Base-by-base conservation (phyloP, 768 basidiomycete species). In the Sarcodon aspratus region DNA sequence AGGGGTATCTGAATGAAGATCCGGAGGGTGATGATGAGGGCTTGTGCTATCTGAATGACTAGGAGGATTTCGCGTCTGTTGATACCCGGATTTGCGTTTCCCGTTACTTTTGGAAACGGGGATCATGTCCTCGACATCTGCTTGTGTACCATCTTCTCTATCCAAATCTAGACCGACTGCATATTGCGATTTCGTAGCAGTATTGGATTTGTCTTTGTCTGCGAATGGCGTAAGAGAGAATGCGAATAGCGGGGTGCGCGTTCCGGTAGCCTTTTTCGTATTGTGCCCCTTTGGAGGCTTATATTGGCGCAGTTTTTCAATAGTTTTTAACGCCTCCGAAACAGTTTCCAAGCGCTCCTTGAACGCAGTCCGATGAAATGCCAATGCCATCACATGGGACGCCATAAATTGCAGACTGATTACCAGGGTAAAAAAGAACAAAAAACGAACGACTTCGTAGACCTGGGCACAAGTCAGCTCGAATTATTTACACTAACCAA, bases 281-380 rank as follows among this genome's bases (percentile, higher is more conserved):
- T 46, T 48, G 15, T 21, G 35, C 36, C 17, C 33, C 27, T 9
- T 9, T 6, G 21, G 8, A 21, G 50, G 50, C 46, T 44, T 47
- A 59, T 83, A 83, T 45, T 73, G 63, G 32, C 83, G 78, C 13
- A 89, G 72, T 52, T 71, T 71, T 61, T 89, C 86, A 47, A 89
- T 74, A 37, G 78, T 77, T 3, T 59, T 60, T 3, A 87, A 69
- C 1, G 79, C 68, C 36, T 69, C 63, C 49, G 68, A 64, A 6
- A 87, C 72, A n/a, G 68, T 64, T 9, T 76, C 71, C 5, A 87
- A 65, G 45, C 86, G 83, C 33, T 89, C 86, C 55, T 71, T 73
- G 60, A 79, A 90, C 9, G 87, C 87, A 3, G 76, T 80, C n/a
- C 71, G 76, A 60, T 89, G 85, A 63, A 90, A 90, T 15, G 74